Percentiles rank a stretch among this genome's conserved stretches.
Evolutionary conservation across 2,329 filamentous ascomycete genomes (phyloP).

Genomic region (Alternaria solani): DNA sequence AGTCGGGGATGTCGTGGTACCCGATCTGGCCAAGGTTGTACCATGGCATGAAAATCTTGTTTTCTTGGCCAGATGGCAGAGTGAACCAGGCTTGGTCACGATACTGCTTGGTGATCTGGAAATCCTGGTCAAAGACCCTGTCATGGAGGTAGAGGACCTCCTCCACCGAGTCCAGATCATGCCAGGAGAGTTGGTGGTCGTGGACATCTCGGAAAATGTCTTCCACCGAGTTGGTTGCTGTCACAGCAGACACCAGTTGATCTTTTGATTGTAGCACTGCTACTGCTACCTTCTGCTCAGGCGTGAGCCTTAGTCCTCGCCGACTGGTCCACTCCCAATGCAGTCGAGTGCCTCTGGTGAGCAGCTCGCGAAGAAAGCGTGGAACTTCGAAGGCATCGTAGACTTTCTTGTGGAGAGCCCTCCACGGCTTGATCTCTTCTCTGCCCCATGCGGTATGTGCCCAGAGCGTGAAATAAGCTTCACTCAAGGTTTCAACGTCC

Average conservation of each 20-base stretch:
- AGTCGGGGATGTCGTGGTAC: not conserved
- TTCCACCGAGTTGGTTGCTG: not conserved
- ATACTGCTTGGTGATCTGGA: not conserved
- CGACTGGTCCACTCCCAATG: not conserved
- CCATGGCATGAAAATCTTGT: not conserved
- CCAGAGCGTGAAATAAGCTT: conserved; percentile 1
- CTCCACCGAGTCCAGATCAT: not conserved
- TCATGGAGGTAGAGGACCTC: not conserved
- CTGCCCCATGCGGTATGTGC: not conserved
- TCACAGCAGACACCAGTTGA: not conserved
- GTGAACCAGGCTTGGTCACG: not conserved
- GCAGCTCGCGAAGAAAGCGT: not conserved
- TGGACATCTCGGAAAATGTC: not conserved
- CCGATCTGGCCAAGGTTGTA: not conserved
- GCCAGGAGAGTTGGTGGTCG: not conserved
- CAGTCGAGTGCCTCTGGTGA: not conserved
- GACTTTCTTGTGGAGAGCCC: not conserved
- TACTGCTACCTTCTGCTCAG: not conserved
- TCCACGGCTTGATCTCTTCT: not conserved
- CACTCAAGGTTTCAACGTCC: not conserved
- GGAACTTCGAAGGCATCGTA: not conserved
- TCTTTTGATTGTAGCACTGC: not conserved
- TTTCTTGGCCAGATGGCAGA: not conserved
- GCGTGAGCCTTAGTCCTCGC: not conserved
- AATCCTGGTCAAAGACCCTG: not conserved